Base-by-base conservation (phyloP, 2,329 filamentous ascomycete species). In the Paracoccidioides brasiliensis region DNA sequence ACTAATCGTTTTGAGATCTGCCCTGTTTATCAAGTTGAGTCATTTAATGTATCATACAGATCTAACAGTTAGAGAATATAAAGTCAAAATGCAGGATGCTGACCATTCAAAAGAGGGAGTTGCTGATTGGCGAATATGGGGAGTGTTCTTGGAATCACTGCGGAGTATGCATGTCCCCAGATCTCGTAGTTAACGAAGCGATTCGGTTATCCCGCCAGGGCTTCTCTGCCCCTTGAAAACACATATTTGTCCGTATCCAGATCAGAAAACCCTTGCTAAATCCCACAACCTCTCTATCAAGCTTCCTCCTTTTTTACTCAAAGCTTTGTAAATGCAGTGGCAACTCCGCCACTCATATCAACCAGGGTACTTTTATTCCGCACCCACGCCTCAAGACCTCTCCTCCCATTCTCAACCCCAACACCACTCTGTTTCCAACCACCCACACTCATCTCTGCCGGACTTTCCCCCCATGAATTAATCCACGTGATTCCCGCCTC, bases 391-490 rank as follows among this genome's bases (percentile, higher is more conserved):
- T 86, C 84, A 54, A 95, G 77, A 0, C 89, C 89, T 64, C 80
- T 81, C 57, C 82, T 77, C 3, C 89, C 90, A 69, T 95, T 95
- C 76, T 95, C 89, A 1, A 94, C 83, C 0, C 89, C 89, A 8
- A 95, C 73, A 38, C 90, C 90, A 67, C 88, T 94, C 78, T 86
- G 79, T 76, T 95, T 95, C 90, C 89, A 95, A 0, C 89, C 89
- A 8, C 89, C 89, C 0, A 95, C 89, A 2, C 86, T 85, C 90
- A 95, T 95, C 75, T 95, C 89, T 0, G 90, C 88, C 0, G 89
- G 89, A 51, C 80, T 85, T 74, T 95, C 89, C n/a, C 90, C 89
- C 90, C 90, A 95, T 0, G 87, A 90, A 69, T 95, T 95, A 53
- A 95, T 78, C 89, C 89, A 95, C 0, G 88, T 94, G 64, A 95